Percentiles rank a stretch among this genome's conserved stretches.
These are phyloP conservation scores for Tylopilus sp. DNA, from an alignment of 1,284 basidiomycete genomes.

Conservation along the genomic window DNA sequence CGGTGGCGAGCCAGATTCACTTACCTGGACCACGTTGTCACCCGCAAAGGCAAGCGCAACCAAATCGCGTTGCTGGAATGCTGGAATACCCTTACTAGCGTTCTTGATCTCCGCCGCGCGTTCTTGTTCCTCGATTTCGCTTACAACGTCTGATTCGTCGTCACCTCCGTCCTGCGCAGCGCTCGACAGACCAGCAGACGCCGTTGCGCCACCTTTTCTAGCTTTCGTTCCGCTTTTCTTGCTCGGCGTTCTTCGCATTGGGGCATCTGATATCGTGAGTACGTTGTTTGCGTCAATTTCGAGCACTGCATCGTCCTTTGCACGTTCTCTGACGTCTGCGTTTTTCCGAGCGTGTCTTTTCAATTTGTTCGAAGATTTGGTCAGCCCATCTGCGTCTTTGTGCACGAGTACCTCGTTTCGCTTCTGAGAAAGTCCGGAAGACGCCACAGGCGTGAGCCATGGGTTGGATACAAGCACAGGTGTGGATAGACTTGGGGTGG, in stretches of 20 bases:
- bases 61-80: constrained; percentile 83
- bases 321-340: constrained; percentile 52
- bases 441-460: constrained; percentile 20
- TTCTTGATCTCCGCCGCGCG: constrained; percentile 41
- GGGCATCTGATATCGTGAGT: constrained; percentile 36
- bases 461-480: constrained; percentile 16
- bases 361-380: constrained; percentile 69
- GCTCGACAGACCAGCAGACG: constrained; percentile 5
- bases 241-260: constrained; percentile 9
- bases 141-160: constrained; percentile 53
- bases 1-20: constrained; percentile 12
- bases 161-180: constrained; percentile 14
- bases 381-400: constrained; percentile 55
- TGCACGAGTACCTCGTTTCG: constrained; percentile 66
- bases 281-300: constrained; percentile 67
- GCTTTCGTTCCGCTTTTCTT: constrained; percentile 23
- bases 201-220: constrained; percentile 3
- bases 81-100: constrained; percentile 44
- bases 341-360: constrained; percentile 60
- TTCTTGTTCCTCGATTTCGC: constrained; percentile 69
- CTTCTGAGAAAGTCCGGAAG: constrained; percentile 35
- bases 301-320: constrained; percentile 69
- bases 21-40: constrained; percentile 87
- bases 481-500: constrained; percentile 28
- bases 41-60: constrained; percentile 95